Evolutionary conservation across 352 stramenopile genomes (phyloP).

Genomic region (Blastocystis sp.): DNA sequence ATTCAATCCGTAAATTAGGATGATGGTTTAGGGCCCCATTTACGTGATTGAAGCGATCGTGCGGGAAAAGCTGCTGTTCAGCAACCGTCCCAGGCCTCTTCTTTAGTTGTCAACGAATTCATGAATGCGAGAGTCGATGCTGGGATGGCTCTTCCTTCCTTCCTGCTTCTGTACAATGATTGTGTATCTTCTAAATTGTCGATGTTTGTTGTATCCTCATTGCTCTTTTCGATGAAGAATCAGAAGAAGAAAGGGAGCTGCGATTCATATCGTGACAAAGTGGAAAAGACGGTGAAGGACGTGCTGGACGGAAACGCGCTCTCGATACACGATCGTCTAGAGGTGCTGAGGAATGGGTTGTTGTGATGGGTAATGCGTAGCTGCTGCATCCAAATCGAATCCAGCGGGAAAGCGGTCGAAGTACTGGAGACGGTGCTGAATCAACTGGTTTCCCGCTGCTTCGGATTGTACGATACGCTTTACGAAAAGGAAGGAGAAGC

Average conservation of each 20-base stretch:
- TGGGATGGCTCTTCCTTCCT: neutral
- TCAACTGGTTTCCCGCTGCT: neutral
- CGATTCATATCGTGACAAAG: neutral
- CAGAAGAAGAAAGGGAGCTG: neutral
- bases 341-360: neutral
- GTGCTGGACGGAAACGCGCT: neutral
- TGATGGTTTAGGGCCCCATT: neutral
- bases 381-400: neutral
- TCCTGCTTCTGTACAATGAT: neutral
- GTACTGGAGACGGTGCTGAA: neutral
- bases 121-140: neutral
- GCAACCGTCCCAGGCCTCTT: constrained; percentile 14
- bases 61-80: constrained; percentile 23
- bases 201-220: too few relatives aligned
- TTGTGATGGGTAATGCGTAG: neutral
- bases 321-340: neutral
- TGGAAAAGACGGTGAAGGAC: neutral
- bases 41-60: constrained; percentile 14
- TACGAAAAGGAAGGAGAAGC: neutral
- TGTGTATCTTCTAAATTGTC: neutral
- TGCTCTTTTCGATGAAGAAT: neutral
- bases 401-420: neutral
- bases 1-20: neutral
- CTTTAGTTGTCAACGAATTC: neutral
- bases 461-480: neutral